Percentiles rank a stretch among this genome's conserved stretches.
Conservation (phyloP, 768 basidiomycete species). For the Suillus americanus region DNA sequence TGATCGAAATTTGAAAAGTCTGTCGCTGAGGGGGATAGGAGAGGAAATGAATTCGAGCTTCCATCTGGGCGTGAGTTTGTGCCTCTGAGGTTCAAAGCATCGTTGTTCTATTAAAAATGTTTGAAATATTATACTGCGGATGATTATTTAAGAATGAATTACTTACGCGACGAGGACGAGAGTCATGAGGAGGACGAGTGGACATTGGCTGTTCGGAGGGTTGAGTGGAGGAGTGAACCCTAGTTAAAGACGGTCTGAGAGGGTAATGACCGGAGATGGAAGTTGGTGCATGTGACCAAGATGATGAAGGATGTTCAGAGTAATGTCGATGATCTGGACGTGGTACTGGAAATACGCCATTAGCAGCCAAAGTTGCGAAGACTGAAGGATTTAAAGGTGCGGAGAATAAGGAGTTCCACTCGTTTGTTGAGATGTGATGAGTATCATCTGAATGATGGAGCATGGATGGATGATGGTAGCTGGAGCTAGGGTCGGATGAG, state of each 20-base stretch:
- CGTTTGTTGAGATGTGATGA: slow-evolving; percentile 22
- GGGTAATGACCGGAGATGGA: slow-evolving; percentile 14
- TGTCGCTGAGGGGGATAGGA: slow-evolving; percentile 18
- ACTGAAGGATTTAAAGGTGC: slow-evolving; percentile 58
- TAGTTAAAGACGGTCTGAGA: slow-evolving; percentile 31
- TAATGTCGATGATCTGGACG: slow-evolving; percentile 12
- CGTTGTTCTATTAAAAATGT: not conserved
- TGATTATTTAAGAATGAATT: not conserved
- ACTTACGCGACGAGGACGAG: not conserved
- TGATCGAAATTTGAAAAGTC: slow-evolving; percentile 27
- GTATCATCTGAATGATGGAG: slow-evolving; percentile 21
- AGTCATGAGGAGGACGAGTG: not conserved
- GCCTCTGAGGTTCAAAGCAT: not conserved
- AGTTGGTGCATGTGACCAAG: slow-evolving; percentile 25
- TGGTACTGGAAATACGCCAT: slow-evolving; percentile 50
- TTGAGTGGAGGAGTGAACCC: slow-evolving; percentile 25
- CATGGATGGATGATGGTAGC: slow-evolving; percentile 16
- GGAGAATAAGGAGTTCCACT: slow-evolving; percentile 63
- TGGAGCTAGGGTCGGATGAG: slow-evolving; percentile 21
- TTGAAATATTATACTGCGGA: not conserved
- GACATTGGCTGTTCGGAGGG: no score
- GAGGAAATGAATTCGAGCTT: no score
- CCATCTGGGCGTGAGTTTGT: not conserved
- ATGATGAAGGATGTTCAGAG: slow-evolving; percentile 22
- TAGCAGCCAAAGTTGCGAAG: slow-evolving; percentile 62